A percentile compares a stretch with the other conserved stretches of the same genome.
Conservation (phyloP, 805 yeast species). For the Metahyphopichia silvanorum region DNA sequence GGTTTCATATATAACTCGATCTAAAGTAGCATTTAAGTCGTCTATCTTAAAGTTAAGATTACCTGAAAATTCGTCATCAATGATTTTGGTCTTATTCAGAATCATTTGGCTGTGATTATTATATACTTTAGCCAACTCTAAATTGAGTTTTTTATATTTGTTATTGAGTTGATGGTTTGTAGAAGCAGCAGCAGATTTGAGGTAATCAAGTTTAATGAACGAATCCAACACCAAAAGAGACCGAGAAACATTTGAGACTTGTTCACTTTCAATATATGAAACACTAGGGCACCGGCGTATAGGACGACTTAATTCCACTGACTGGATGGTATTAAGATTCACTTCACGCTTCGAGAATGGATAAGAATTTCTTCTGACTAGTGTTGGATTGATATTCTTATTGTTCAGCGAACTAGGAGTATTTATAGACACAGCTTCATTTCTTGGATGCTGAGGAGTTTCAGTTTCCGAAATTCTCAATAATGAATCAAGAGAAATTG, state of each 20-base stretch:
- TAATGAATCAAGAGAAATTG: too few species aligned
- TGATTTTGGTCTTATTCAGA: conserved; percentile 16
- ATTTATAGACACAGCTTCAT: neutral
- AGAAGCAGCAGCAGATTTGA: too few species aligned
- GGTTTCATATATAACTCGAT: conserved; percentile 37
- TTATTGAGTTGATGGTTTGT: conserved; percentile 12
- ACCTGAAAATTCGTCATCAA: conserved; percentile 27
- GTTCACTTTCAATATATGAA: too few species aligned
- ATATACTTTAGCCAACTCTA: conserved; percentile 27
- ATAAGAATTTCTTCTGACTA: too few species aligned
- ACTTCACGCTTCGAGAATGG: too few species aligned
- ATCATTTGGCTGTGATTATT: conserved; percentile 24
- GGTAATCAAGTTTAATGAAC: neutral
- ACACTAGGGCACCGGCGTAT: too few species aligned
- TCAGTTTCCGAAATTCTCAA: too few species aligned
- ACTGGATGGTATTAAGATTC: too few species aligned
- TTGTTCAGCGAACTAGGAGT: neutral
- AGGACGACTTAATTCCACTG: too few species aligned
- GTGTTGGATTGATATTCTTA: neutral
- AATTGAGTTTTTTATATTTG: conserved; percentile 23
- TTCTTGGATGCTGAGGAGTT: too few species aligned
- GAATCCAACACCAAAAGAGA: too few species aligned
- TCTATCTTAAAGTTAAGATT: conserved; percentile 25
- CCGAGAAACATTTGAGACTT: too few species aligned
- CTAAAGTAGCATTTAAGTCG: conserved; percentile 31